Conservation (phyloP, 228 moss, liverwort and hornwort species). For the Sphagnum fallax region DNA sequence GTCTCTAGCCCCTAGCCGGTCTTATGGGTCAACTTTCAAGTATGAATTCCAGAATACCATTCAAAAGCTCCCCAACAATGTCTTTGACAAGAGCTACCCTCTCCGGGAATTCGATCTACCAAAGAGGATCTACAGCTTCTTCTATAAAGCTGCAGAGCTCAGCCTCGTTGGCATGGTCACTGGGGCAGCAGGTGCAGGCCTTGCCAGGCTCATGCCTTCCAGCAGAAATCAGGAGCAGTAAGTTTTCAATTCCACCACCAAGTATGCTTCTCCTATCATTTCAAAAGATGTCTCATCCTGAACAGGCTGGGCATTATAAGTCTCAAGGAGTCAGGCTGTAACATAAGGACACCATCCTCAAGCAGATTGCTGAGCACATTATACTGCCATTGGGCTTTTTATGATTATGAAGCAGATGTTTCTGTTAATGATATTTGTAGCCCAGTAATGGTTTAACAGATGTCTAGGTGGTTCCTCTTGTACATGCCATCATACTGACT, state of each 20-base stretch:
- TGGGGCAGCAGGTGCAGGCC: slow-evolving; percentile 40
- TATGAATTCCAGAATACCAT: slow-evolving; percentile 87
- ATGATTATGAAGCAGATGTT: no score
- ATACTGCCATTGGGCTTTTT: no score
- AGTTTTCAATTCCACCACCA: background rate
- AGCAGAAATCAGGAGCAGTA: slow-evolving; percentile 30
- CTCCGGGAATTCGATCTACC: slow-evolving; percentile 73
- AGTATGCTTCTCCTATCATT: background rate
- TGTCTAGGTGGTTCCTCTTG: no score
- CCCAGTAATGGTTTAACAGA: no score
- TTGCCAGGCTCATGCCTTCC: slow-evolving; percentile 32
- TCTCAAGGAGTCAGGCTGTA: no score
- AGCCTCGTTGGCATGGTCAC: slow-evolving; percentile 58
- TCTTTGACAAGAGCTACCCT: slow-evolving; percentile 90
- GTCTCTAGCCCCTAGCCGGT: slow-evolving; percentile 87
- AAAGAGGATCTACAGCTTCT: slow-evolving; percentile 74
- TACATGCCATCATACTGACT: no score
- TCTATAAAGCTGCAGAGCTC: slow-evolving; percentile 82
- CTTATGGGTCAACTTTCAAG: slow-evolving; percentile 89
- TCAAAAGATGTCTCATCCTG: background rate
- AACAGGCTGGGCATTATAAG: background rate
- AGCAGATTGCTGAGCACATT: no score
- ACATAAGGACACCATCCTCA: no score
- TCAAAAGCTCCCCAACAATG: slow-evolving; percentile 93
- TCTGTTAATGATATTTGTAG: no score